phyloP scores from a whole-genome alignment of 352 stramenopile species.

The Globisporangium camurandrum region DNA sequence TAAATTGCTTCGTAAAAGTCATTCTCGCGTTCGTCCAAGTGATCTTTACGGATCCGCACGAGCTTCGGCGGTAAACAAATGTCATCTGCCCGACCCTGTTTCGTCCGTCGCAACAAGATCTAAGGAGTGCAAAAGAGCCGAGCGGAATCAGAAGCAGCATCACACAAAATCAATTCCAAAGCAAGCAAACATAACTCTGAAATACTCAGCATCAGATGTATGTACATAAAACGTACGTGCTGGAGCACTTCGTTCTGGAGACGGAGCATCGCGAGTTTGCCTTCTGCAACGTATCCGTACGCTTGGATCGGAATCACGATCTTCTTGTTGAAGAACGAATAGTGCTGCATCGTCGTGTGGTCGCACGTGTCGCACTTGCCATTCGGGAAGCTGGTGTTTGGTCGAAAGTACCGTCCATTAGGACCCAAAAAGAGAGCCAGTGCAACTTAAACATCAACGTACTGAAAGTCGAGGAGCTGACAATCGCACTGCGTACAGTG shows the following conservation, averaged over 20 bases:
- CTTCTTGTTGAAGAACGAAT: conserved; percentile 97
- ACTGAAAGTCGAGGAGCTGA: conserved; percentile 94
- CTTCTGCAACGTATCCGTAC: conserved; percentile 90
- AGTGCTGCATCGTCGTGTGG: conserved; percentile 95
- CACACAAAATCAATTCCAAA: too few species aligned
- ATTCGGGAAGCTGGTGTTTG: conserved; percentile 39
- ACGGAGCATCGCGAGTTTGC: conserved; percentile 92
- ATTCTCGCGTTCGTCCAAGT: conserved; percentile 88
- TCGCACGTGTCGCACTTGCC: conserved; percentile 89
- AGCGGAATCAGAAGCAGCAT: not conserved
- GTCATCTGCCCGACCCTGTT: conserved; percentile 95
- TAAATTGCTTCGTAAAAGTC: conserved; percentile 99
- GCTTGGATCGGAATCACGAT: conserved; percentile 98
- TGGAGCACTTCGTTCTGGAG: conserved; percentile 92
- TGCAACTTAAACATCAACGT: conserved; percentile 25
- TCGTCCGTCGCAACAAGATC: conserved; percentile 96
- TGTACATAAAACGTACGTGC: conserved; percentile 71
- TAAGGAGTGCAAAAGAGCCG: conserved; percentile 20
- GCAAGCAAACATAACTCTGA: too few species aligned
- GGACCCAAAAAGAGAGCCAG: not conserved
- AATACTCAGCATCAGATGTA: too few species aligned
- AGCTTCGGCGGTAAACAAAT: conserved; percentile 88
- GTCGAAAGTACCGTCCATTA: not conserved
- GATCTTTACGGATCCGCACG: conserved; percentile 80
- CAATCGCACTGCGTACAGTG: conserved; percentile 94